A percentile compares a stretch with the other conserved stretches of the same genome.
Conservation (phyloP, 1,139 yeast species). For the Saccharomyces pastorianus region DNA sequence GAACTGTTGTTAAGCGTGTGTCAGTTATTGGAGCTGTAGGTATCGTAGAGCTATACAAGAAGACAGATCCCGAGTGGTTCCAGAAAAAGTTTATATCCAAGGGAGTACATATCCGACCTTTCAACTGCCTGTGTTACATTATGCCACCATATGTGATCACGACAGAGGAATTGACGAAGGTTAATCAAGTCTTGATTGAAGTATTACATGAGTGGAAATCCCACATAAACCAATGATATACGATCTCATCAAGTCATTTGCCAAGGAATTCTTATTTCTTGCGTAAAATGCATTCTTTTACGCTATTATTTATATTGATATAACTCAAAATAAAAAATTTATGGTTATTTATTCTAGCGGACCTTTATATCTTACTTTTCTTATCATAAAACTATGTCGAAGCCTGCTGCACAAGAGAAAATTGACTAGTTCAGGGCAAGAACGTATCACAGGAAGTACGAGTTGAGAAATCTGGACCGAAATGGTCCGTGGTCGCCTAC, state of each 20-base stretch:
- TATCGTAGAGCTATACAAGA: constrained; percentile 23
- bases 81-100: constrained; percentile 18
- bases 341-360: too few relatives aligned
- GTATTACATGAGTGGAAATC: neutral
- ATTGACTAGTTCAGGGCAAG: neutral
- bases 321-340: too few relatives aligned
- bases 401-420: neutral
- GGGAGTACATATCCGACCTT: constrained; percentile 28
- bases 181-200: neutral
- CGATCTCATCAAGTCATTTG: neutral
- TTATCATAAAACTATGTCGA: neutral
- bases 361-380: too few relatives aligned
- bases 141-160: constrained; percentile 30
- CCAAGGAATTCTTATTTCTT: neutral
- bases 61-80: constrained; percentile 20
- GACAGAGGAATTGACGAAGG: constrained; percentile 11
- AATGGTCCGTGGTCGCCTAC: neutral
- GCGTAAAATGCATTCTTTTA: neutral
- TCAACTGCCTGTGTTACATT: constrained; percentile 24
- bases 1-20: constrained; percentile 20
- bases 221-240: neutral
- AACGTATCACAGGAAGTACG: neutral
- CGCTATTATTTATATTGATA: neutral
- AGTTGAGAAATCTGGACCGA: too few relatives aligned
- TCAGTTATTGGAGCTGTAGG: constrained; percentile 31